Evolutionary conservation across 495 filamentous ascomycete species (phyloP).

Genomic region (Xylaria grammica): DNA sequence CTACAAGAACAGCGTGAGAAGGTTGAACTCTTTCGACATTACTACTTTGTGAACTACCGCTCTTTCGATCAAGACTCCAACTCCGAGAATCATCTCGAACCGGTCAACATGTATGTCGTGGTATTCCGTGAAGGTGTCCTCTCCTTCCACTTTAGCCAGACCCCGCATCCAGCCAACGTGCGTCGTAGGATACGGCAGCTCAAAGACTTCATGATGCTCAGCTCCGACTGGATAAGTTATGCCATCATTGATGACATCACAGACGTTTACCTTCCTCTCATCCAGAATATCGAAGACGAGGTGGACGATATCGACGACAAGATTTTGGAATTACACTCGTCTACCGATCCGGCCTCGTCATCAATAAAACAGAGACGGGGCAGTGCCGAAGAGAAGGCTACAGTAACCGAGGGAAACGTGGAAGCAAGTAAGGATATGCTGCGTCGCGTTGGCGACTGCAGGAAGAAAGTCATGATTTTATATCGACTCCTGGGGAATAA

Average conservation of each 20-base stretch:
- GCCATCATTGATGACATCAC: conserved; percentile 98
- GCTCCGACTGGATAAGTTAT: conserved; percentile 97
- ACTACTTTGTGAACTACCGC: conserved; percentile 98
- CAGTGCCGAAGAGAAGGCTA: conserved; percentile 45
- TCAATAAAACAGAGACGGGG: conserved; percentile 42
- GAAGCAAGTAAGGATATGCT: conserved; percentile 82
- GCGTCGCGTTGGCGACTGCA: conserved; percentile 85
- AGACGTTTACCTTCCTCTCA: conserved; percentile 89
- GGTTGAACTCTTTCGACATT: conserved; percentile 94
- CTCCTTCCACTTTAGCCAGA: conserved; percentile 93
- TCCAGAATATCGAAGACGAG: conserved; percentile 86
- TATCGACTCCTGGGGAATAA: conserved; percentile 95
- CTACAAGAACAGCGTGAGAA: conserved; percentile 97
- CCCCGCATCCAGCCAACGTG: conserved; percentile 93
- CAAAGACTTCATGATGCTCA: conserved; percentile 90
- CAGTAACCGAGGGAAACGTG: conserved; percentile 51
- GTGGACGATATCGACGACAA: conserved; percentile 87
- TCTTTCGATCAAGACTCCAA: conserved; percentile 93
- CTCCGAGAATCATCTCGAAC: conserved; percentile 87
- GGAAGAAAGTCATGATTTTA: conserved; percentile 95
- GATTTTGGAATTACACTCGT: conserved; percentile 76
- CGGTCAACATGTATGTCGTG: conserved; percentile 96
- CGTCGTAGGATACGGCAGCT: conserved; percentile 90
- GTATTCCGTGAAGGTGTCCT: conserved; percentile 95
- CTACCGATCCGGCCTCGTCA: conserved; percentile 39